A percentile compares a stretch with the other conserved stretches of the same genome.
Evolutionary conservation across 2,329 filamentous ascomycete species (phyloP).

Genomic region (Mariannaea elegans): DNA sequence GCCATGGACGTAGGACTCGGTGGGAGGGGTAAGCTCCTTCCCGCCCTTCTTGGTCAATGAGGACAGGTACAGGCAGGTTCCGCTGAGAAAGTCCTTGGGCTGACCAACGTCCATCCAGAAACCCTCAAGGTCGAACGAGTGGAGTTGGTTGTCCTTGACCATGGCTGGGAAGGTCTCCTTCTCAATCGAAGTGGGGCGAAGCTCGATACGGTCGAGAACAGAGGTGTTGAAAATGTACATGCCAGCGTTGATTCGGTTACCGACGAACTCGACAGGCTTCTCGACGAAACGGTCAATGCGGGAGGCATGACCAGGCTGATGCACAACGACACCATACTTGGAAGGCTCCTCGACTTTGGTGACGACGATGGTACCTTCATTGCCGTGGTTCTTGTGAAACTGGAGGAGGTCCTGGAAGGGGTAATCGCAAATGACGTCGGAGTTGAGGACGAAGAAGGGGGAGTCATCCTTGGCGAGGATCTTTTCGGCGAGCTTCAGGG

Average conservation of each 20-base stretch:
- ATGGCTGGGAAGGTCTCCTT: conserved; percentile 98
- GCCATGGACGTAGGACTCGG: conserved; percentile 84
- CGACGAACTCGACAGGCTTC: conserved; percentile 98
- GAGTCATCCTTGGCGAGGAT: conserved; percentile 92
- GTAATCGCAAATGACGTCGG: conserved; percentile 97
- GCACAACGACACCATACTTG: conserved; percentile 98
- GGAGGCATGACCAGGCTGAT: conserved; percentile 90
- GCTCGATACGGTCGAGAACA: conserved; percentile 89
- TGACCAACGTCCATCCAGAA: conserved; percentile 99
- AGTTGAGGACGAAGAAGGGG: conserved; percentile 98
- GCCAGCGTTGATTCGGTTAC: conserved; percentile 98
- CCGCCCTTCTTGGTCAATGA: conserved; percentile 90
- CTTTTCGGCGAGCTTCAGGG: conserved; percentile 92
- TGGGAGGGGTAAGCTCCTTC: conserved; percentile 79
- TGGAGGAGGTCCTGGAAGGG: conserved; percentile 89
- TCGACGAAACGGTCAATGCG: conserved; percentile 99
- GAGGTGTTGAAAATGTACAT: conserved; percentile 98
- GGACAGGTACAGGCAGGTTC: conserved; percentile 95
- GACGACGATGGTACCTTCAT: conserved; percentile 97
- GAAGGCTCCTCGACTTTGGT: conserved; percentile 99
- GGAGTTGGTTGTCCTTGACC: conserved; percentile 86
- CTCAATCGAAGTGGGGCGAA: conserved; percentile 96
- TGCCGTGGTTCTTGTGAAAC: conserved; percentile 92
- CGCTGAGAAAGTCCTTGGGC: conserved; percentile 96
- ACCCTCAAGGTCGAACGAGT: conserved; percentile 95